Percentiles rank a stretch among this genome's conserved stretches.
Conservation (phyloP, 108 stramenopile genomes). For the Skeletonema tropicum region DNA sequence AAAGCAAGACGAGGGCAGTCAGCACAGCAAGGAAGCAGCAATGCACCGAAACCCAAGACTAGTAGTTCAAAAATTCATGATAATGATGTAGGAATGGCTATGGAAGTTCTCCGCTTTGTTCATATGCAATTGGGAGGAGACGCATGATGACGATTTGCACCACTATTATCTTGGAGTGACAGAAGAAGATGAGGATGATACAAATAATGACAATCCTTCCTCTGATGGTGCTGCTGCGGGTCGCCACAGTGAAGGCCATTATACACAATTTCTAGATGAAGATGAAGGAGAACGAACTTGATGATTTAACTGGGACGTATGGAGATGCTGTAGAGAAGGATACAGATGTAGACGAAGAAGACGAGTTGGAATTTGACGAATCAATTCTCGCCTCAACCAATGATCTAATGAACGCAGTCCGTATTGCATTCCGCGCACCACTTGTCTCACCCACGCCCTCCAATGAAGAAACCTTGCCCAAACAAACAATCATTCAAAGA, state of each 20-base stretch:
- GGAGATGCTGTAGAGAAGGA: neutral
- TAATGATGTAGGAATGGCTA: conserved; percentile 38
- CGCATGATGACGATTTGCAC: conserved; percentile 38
- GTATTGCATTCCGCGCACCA: conserved; percentile 50
- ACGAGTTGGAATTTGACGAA: conserved; percentile 13
- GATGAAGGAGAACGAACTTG: conserved; percentile 39
- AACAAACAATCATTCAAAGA: conserved; percentile 21
- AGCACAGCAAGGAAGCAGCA: neutral
- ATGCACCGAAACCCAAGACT: neutral
- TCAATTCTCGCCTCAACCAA: conserved; percentile 30
- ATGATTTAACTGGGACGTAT: neutral
- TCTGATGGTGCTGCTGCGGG: conserved; percentile 22
- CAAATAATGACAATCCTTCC: neutral
- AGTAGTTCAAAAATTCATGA: conserved; percentile 10
- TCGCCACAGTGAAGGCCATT: conserved; percentile 41
- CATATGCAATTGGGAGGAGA: conserved; percentile 41
- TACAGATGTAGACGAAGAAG: neutral
- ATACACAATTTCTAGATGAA: conserved; percentile 45
- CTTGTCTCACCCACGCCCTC: conserved; percentile 20
- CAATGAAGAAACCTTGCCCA: conserved; percentile 2
- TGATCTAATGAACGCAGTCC: conserved; percentile 40
- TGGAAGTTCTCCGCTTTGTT: conserved; percentile 47
- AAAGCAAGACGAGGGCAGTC: conserved; percentile 14
- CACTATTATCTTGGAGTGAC: conserved; percentile 32
- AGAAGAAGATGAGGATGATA: neutral